A percentile compares a stretch with the other conserved stretches of the same genome.
phyloP scores from a whole-genome alignment of 345 rosid genomes.

The Salix udensis region DNA sequence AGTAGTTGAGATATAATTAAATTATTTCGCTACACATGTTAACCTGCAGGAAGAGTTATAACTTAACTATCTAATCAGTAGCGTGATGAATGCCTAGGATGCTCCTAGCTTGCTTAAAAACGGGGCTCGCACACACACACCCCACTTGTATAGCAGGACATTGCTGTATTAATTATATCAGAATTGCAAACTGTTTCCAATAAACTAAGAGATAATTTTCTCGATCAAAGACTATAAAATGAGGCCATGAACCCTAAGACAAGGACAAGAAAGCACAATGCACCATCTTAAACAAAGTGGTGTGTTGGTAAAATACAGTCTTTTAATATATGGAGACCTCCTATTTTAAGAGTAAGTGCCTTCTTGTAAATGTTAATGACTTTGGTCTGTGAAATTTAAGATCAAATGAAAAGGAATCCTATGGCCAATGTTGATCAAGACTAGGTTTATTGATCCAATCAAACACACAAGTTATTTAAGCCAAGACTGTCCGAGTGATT shows the following conservation, averaged over 20 bases:
- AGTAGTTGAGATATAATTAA: no score
- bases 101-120: slow-evolving; percentile 20
- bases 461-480: no score
- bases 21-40: no score
- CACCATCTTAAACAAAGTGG: background rate
- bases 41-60: no score
- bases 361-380: no score
- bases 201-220: background rate
- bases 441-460: no score
- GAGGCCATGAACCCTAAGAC: background rate
- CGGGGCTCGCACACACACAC: slow-evolving; percentile 12
- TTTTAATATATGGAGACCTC: background rate
- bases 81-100: slow-evolving; percentile 27
- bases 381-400: no score
- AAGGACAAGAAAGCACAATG: background rate
- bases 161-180: background rate
- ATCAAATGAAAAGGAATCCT: no score
- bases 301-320: background rate
- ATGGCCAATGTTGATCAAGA: no score
- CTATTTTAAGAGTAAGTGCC: no score
- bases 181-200: slow-evolving; percentile 4
- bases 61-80: background rate
- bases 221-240: no score
- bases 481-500: no score
- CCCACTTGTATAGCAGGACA: slow-evolving; percentile 8